phyloP scores from a whole-genome alignment of 1,139 yeast genomes.

The Zygosaccharomyces pseudobailii region DNA sequence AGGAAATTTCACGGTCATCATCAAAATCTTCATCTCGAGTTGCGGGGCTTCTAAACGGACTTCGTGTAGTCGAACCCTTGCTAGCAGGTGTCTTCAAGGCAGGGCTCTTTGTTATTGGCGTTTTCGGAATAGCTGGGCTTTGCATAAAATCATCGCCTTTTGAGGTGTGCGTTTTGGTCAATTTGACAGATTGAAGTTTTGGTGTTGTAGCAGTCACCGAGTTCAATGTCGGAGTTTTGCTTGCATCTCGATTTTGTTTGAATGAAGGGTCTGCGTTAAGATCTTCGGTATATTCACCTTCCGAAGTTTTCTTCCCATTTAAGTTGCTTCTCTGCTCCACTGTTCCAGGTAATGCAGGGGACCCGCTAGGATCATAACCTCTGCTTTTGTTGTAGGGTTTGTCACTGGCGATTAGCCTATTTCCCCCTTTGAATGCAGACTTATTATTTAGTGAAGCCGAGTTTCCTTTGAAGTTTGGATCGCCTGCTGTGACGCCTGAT shows the following conservation, averaged over 20 bases:
- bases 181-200: neutral
- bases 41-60: neutral
- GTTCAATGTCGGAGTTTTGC: neutral
- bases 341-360: neutral
- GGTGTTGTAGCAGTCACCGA: neutral
- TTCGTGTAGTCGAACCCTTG: neutral
- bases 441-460: neutral
- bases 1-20: conserved; percentile 35
- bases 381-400: neutral
- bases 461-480: neutral
- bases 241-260: neutral
- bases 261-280: conserved; percentile 2
- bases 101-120: neutral
- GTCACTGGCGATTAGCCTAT: neutral
- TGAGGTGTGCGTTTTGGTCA: neutral
- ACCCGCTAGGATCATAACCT: neutral
- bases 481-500: too few species aligned
- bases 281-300: conserved; percentile 5
- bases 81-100: neutral
- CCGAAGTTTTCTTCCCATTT: neutral
- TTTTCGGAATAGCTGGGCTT: neutral
- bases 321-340: conserved; percentile 6
- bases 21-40: conserved; percentile 10
- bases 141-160: neutral
- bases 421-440: neutral